A percentile compares a stretch with the other conserved stretches of the same genome.
These are phyloP conservation scores for Vitis cinerea DNA, from an alignment of 164 flowering plant species.

Conservation along the genomic window DNA sequence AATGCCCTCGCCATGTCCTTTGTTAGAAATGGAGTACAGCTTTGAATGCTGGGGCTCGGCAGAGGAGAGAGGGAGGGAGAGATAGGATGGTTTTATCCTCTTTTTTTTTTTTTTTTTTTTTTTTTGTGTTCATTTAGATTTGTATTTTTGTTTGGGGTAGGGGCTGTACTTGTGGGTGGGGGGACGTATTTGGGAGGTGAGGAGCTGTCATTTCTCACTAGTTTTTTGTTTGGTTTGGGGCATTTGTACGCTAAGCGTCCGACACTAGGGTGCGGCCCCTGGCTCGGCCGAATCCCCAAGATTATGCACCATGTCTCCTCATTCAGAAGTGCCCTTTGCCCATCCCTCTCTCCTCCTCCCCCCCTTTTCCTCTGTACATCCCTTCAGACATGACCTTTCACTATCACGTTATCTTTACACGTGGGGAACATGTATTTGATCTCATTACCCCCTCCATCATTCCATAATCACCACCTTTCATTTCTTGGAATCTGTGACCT, in stretches of 20 bases:
- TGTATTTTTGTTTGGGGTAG: too few species aligned
- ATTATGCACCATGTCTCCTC: slow-evolving; percentile 45
- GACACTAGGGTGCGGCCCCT: slow-evolving; percentile 41
- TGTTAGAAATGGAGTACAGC: slow-evolving; percentile 22
- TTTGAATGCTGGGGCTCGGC: slow-evolving; percentile 19
- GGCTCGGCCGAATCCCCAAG: slow-evolving; percentile 37
- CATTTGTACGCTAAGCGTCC: slow-evolving; percentile 33
- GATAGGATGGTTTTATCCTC: slow-evolving; percentile 10
- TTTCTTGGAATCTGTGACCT: too few species aligned
- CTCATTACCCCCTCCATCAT: too few species aligned
- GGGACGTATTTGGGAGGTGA: slow-evolving; percentile 11
- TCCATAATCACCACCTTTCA: too few species aligned
- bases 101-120: too few species aligned
- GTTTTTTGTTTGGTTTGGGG: slow-evolving; percentile 13
- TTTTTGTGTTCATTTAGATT: too few species aligned
- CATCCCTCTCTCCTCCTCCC: slow-evolving; percentile 7
- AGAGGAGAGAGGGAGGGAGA: slow-evolving; percentile 2
- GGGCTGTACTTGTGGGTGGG: slow-evolving; percentile 2
- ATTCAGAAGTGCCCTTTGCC: slow-evolving; percentile 4
- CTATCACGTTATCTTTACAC: slow-evolving; percentile 3
- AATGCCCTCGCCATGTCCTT: neutral
- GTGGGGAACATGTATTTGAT: slow-evolving; percentile 19
- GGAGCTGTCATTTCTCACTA: slow-evolving; percentile 27
- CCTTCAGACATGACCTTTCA: slow-evolving; percentile 11
- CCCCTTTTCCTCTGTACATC: neutral